Conservation (phyloP, 78 protist species). For the Speleostelium caveatum region DNA sequence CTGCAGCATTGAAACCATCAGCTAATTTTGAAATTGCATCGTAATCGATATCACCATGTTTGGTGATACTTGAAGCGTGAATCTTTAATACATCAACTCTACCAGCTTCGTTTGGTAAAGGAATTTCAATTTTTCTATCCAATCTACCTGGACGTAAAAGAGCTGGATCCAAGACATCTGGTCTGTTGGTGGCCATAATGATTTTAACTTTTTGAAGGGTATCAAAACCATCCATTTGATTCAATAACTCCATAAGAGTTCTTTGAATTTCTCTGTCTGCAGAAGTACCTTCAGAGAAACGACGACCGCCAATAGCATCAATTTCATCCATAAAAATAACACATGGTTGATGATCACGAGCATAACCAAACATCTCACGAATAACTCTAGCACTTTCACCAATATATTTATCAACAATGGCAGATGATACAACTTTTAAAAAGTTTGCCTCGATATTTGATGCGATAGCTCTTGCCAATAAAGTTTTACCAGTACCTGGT, state of each 20-base stretch:
- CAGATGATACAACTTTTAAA: slow-evolving; percentile 98
- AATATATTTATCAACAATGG: slow-evolving; percentile 99
- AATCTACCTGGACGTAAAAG: slow-evolving; percentile 97
- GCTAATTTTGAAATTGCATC: slow-evolving; percentile 97
- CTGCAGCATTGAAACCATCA: slow-evolving; percentile 99
- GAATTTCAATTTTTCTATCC: slow-evolving; percentile 96
- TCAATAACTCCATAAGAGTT: slow-evolving; percentile 99
- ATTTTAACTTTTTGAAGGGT: slow-evolving; percentile 97
- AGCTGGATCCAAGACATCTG: slow-evolving; percentile 99
- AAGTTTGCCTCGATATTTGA: slow-evolving; percentile 96
- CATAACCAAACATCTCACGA: slow-evolving; percentile 99
- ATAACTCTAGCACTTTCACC: slow-evolving; percentile 99
- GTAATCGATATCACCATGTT: slow-evolving; percentile 97
- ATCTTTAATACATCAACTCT: slow-evolving; percentile 96
- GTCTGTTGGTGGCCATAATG: slow-evolving; percentile 99
- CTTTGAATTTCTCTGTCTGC: slow-evolving; percentile 99
- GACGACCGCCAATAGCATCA: slow-evolving; percentile 99
- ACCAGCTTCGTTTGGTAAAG: slow-evolving; percentile 98
- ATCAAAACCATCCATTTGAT: slow-evolving; percentile 99
- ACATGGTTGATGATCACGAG: slow-evolving; percentile 98
- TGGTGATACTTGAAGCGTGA: slow-evolving; percentile 95
- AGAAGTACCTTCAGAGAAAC: slow-evolving; percentile 97
- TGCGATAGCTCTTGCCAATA: slow-evolving; percentile 99
- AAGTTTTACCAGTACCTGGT: slow-evolving; percentile 99
- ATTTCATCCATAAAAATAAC: slow-evolving; percentile 99